A percentile compares a stretch with the other conserved stretches of the same genome.
Conservation (phyloP, 2,329 filamentous ascomycete genomes). For the Penicillium sp. region DNA sequence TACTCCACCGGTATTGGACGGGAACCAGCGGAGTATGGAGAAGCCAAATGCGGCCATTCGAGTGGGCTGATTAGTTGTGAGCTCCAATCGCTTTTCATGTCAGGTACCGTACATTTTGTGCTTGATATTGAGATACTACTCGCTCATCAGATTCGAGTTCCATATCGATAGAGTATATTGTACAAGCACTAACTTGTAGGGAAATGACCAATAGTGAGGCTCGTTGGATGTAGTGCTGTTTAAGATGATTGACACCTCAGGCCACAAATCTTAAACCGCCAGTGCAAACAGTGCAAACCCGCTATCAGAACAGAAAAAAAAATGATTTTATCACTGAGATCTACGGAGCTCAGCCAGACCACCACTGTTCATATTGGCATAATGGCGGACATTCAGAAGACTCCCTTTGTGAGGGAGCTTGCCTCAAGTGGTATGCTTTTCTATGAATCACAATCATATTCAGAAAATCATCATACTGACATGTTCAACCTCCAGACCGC, state of each 20-base stretch:
- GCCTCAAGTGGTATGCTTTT: conserved; percentile 73
- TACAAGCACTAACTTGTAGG: background rate
- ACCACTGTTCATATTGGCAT: conserved; percentile 19
- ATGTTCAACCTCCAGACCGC: conserved; percentile 64
- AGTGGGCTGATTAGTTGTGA: background rate
- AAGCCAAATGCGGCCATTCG: conserved; percentile 17
- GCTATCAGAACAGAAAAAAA: conserved; percentile 32
- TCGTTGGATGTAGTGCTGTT: background rate
- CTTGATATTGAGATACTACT: background rate
- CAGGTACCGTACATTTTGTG: background rate
- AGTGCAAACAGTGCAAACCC: conserved; percentile 32
- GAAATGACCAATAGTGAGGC: background rate
- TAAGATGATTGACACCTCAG: conserved; percentile 13
- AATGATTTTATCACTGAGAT: conserved; percentile 36
- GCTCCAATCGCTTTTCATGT: background rate
- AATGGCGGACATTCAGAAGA: conserved; percentile 54
- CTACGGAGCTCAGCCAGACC: conserved; percentile 14
- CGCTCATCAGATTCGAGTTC: too few relatives aligned
- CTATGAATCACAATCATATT: background rate
- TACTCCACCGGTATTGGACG: conserved; percentile 1
- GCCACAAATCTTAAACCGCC: background rate
- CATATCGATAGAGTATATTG: background rate
- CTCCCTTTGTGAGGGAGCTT: conserved; percentile 80
- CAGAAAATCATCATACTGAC: conserved; percentile 13
- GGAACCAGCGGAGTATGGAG: background rate